Percentiles rank a stretch among this genome's conserved stretches.
Conservation (phyloP, 441 rosid species). For the Pelargonium myrrhifolium region DNA sequence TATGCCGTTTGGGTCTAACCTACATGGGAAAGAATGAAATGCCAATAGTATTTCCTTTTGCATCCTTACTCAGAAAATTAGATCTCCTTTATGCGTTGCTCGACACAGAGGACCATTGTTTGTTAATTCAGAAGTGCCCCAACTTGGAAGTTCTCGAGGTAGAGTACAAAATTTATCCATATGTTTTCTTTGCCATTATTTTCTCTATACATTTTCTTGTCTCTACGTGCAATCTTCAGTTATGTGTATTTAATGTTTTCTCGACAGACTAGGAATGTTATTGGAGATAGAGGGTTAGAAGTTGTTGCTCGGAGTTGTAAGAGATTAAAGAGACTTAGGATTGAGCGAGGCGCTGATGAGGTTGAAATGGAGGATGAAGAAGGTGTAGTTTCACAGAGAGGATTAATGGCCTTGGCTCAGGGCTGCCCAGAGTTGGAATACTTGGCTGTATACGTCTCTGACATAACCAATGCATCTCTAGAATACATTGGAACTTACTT, state of each 20-base stretch:
- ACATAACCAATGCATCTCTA: conserved; percentile 71
- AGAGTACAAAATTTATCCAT: conserved; percentile 3
- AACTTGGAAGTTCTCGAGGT: conserved; percentile 96
- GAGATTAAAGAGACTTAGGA: conserved; percentile 69
- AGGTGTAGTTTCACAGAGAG: conserved; percentile 77
- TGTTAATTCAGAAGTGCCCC: conserved; percentile 66
- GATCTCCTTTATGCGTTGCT: conserved; percentile 83
- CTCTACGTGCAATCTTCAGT: too few species aligned
- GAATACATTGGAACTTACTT: conserved; percentile 53
- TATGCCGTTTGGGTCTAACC: conserved; percentile 65
- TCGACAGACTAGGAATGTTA: conserved; percentile 81
- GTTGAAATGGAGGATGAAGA: conserved; percentile 78
- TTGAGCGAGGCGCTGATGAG: conserved; percentile 88
- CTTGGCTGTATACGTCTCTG: conserved; percentile 78
- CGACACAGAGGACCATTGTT: conserved; percentile 75
- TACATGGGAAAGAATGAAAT: conserved; percentile 67
- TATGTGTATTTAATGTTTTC: conserved; percentile 10
- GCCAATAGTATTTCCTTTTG: conserved; percentile 70
- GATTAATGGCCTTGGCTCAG: conserved; percentile 66
- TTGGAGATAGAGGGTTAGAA: conserved; percentile 88
- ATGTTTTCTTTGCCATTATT: conserved; percentile 1
- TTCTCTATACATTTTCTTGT: too few species aligned
- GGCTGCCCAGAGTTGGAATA: conserved; percentile 78
- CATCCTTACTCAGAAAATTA: conserved; percentile 55
- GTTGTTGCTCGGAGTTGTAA: conserved; percentile 65